Evolutionary conservation across 768 basidiomycete genomes (phyloP), one percentile per base, ranked within the genome.

Genomic region (Rhizopogon salebrosus): DNA sequence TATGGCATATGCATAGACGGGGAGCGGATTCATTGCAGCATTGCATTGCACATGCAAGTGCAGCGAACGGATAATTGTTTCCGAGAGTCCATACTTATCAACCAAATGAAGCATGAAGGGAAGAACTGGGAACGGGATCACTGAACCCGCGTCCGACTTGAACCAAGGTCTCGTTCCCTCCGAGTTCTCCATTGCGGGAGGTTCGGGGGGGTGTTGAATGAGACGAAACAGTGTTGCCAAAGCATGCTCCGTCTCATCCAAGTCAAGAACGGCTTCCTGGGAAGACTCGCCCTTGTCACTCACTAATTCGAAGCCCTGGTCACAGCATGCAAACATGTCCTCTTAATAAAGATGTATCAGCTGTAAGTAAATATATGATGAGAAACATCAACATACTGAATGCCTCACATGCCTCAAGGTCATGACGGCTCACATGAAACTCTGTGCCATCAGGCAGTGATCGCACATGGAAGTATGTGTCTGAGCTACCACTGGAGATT

Each of bases 311-410:
- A 55, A 49, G n/a, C 56, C 60, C 22, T 60, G 65, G 35, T 80
- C 76, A 55, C 84, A 85, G 55, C 77, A 77, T 23, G 72, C 67
- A 63, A 89, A 87, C 87, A 89, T 88, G 61, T 85, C 77, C 24
- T 76, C 86, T 87, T 63, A 9, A 62, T 63, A 10, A 62, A 54
- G 46, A 20, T 22, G 35, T 9, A 34, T 46, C 22, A 34, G 16
- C 3, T 31, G 13, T 29, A 10, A 16, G 26, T 18, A 24, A n/a
- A 41, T 1, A 29, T 9, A 29, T 34, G 3, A n/a, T 27, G 18
- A 24, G 31, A 39, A 45, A 58, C 31, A 34, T 41, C 14, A 18
- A 68, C 83, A 52, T 67, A 86, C 86, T 70, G 59, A 89, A 88
- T 54, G 87, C 78, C 60, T 81, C 75, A 60, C 85, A 87, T 49